These are phyloP conservation scores for Cardiospermum halicacabum DNA, from an alignment of 345 rosid genomes.

Conservation along the genomic window DNA sequence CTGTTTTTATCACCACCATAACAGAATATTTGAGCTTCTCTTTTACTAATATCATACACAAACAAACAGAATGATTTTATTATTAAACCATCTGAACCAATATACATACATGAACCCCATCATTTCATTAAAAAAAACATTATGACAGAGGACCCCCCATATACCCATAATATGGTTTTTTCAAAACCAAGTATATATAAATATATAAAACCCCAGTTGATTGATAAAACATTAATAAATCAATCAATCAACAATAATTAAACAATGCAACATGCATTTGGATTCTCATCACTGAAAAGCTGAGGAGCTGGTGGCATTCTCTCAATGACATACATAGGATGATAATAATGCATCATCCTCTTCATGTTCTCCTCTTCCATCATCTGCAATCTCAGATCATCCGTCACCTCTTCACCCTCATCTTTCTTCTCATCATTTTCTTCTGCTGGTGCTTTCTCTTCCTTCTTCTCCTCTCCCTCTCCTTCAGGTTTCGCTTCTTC, in stretches of 20 bases:
- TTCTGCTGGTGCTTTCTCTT: too few species aligned
- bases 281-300: constrained; percentile 96
- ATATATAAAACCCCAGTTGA: too few species aligned
- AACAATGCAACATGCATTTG: constrained; percentile 84
- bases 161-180: not conserved
- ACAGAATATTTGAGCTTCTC: too few species aligned
- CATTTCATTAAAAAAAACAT: not conserved
- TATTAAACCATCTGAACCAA: not conserved
- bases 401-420: constrained; percentile 27
- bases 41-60: too few species aligned
- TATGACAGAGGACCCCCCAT: not conserved
- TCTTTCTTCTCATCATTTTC: constrained; percentile 26
- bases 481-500: constrained; percentile 36
- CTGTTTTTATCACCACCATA: too few species aligned
- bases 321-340: constrained; percentile 67
- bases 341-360: constrained; percentile 55
- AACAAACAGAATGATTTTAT: constrained; percentile 3
- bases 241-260: constrained; percentile 18
- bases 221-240: too few species aligned
- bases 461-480: constrained; percentile 27
- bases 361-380: constrained; percentile 51
- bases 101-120: not conserved
- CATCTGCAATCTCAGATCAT: constrained; percentile 19
- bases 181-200: not conserved
- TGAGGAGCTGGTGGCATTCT: constrained; percentile 71